Base-by-base conservation (phyloP, 2,329 filamentous ascomycete species). In the Hypocrella siamensis region DNA sequence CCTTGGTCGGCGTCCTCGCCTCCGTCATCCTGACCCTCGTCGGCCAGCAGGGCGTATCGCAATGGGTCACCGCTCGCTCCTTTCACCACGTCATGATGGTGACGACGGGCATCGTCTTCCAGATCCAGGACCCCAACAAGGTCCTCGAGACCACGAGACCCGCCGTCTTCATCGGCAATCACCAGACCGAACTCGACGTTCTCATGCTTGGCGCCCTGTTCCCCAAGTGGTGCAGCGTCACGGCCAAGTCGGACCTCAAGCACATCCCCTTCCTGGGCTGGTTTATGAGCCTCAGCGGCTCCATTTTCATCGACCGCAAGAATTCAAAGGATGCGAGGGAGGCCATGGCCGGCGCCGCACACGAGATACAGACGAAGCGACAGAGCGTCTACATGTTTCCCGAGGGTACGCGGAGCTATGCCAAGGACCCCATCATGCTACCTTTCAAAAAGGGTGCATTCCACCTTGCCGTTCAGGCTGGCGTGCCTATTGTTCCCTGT, bases 401-500 rank as follows among this genome's bases (percentile, higher is more conserved):
- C 36, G 90, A 98, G 60, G 90, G 90, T 31, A 98, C 90, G 2
- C 72, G 90, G 42, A 92, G 82, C 52, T 93, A 96, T 59, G 69
- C 80, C 35, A 73, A 79, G 45, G 76, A 86, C 33, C 81, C 90
- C 2, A 71, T 68, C 36, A 60, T 98, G 46, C 63, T 96, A 33
- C 82, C 85, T n/a, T 98, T 96, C 67, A 98, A 98, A 62, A 98
- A 98, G 65, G 90, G 90, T 37, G 90, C 88, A 29, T 98, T 98
- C 58, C 88, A 98, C 54, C 68, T 98, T 21, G 90, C 90, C 28
- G 73, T 98, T 15, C 82, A 96, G 63, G 88, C 88, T 3, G 80
- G 84, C 42, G 90, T 94, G 5, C 86, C 86, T 17, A 82, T 98
- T 45, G 78, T 98, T 4, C 90, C 90, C 0, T 69, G 92, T 22